Evolutionary conservation across 148 eudicot genomes (phyloP), one percentile per base, ranked within the genome.

Genomic region (Vaccinium darrowii): DNA sequence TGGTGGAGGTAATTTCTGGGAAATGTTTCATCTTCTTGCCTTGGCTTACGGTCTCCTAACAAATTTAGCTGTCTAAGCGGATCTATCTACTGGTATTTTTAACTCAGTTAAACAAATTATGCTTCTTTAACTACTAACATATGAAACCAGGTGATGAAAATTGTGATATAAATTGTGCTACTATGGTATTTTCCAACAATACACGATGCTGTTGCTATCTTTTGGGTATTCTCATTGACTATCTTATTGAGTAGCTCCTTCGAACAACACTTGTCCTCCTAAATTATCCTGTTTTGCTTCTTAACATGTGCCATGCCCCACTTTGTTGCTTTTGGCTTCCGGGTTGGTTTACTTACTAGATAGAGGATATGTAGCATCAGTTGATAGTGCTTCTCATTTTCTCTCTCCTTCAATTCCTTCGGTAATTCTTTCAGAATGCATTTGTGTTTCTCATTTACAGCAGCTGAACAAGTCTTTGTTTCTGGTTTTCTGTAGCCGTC

Each of bases 1-100:
- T 88, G 99, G 98, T 83, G 98, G 98, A 93, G 91, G 98, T 93
- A 92, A 89, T 85, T 21, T 21, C n/a, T 50, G 56, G 49, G 25
- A 82, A 33, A 51, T 84, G 33, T 30, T 81, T 60, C 57, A 23
- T 36, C 51, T 51, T 84, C 21, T 60, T 57, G 73, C 47, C 80
- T 60, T 84, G 65, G 65, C 65, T 36, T 51, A 11, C 12, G 12
- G 13, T 76, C 30, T 76, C 52, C 79, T 47, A 43, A 19, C 12
- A 47, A 76, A 78, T 11, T 9, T 23, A 50, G 23, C 39, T 30
- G 18, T 14, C 5, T 6, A 15, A 52, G 62, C 7, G 62, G 18
- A 52, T 53, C 62, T 15, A 25, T 78, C 81, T 53, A 14, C 39
- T 78, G 79, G 51, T 30, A 47, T 76, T 23, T 76, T 15, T 27